A percentile compares a stretch with the other conserved stretches of the same genome.
Conservation (phyloP, 768 basidiomycete species). For the Hygrocybe punicea region DNA sequence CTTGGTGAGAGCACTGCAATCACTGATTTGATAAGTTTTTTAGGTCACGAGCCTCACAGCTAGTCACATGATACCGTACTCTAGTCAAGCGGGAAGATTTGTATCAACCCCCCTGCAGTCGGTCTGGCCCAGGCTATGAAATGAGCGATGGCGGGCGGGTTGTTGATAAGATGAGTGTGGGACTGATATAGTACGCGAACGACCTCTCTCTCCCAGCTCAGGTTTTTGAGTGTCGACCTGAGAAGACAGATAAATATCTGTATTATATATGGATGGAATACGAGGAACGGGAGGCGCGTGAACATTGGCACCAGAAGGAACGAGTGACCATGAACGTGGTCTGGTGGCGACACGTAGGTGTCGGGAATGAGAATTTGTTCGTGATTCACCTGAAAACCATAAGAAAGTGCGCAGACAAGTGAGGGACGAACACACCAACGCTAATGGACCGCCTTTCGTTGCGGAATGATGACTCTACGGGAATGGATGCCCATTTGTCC, state of each 20-base stretch:
- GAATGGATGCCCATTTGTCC: conserved; percentile 37
- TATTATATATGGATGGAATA: conserved; percentile 13
- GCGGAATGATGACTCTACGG: background rate
- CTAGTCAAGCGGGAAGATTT: too few relatives aligned
- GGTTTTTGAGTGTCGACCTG: background rate
- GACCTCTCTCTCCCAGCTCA: background rate
- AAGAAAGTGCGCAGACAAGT: background rate
- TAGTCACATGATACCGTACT: too few relatives aligned
- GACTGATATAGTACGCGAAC: background rate
- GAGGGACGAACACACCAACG: background rate
- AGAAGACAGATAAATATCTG: background rate
- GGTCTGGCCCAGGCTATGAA: background rate
- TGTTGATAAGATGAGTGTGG: background rate
- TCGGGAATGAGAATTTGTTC: background rate
- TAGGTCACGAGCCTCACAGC: background rate
- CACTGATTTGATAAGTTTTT: background rate
- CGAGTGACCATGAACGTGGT: background rate
- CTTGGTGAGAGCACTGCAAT: background rate
- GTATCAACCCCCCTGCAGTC: too few relatives aligned
- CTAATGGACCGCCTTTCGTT: background rate
- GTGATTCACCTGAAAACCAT: background rate
- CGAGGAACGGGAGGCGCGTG: conserved; percentile 15
- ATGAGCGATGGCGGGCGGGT: background rate
- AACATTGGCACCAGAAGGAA: conserved; percentile 1
- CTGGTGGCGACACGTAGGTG: background rate